A percentile compares a stretch with the other conserved stretches of the same genome.
phyloP scores from a whole-genome alignment of 768 basidiomycete genomes.

The Kondoa malvinella region DNA sequence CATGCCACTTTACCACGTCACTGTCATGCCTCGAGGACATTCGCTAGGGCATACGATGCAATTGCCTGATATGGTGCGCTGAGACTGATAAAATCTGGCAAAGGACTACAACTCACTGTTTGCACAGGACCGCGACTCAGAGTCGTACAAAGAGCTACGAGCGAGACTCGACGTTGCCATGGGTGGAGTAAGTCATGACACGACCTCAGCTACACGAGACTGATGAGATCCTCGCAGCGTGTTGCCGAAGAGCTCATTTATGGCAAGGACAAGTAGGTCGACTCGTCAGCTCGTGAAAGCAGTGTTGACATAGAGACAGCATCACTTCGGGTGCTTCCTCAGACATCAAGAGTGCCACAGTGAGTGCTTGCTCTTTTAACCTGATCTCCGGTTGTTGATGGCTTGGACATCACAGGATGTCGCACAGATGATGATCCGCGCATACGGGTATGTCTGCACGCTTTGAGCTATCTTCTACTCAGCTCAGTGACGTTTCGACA shows the following conservation, averaged over 20 bases:
- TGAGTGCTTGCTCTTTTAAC: slow-evolving; percentile 46
- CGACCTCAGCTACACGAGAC: slow-evolving; percentile 44
- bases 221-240: slow-evolving; percentile 41
- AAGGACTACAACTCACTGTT: neutral
- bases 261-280: slow-evolving; percentile 22
- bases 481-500: too few relatives aligned
- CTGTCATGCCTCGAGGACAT: slow-evolving; percentile 88
- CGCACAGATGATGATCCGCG: slow-evolving; percentile 27
- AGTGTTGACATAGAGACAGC: slow-evolving; percentile 42
- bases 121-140: slow-evolving; percentile 1
- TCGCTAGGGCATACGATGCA: slow-evolving; percentile 53
- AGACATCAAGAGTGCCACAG: slow-evolving; percentile 64
- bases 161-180: slow-evolving; percentile 28
- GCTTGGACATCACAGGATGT: too few relatives aligned
- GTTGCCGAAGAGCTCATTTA: slow-evolving; percentile 59
- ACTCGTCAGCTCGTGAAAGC: neutral
- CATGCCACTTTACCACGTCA: slow-evolving; percentile 94
- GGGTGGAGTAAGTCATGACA: slow-evolving; percentile 12
- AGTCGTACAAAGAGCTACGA: slow-evolving; percentile 31
- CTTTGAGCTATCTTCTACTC: neutral
- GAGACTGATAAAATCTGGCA: neutral
- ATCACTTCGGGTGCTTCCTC: slow-evolving; percentile 83
- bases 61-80: slow-evolving; percentile 32
- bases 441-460: slow-evolving; percentile 21
- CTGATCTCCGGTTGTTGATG: slow-evolving; percentile 32